A percentile compares a stretch with the other conserved stretches of the same genome.
Conservation (phyloP, 305 asterid species). For the Withania somnifera region DNA sequence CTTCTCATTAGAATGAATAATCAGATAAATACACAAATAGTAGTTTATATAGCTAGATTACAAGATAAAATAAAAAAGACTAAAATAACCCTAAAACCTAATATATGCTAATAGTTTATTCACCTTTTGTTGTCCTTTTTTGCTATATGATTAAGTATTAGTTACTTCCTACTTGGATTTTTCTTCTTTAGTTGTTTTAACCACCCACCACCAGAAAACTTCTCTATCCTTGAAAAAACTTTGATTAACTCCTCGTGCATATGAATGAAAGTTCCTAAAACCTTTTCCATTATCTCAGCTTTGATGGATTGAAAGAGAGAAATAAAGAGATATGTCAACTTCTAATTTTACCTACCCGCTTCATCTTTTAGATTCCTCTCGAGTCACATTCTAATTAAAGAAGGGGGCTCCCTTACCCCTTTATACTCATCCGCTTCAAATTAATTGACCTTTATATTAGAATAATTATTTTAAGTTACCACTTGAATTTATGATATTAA, state of each 20-base stretch:
- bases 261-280: slow-evolving; percentile 29
- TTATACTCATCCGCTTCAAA: too few relatives aligned
- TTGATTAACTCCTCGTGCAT: slow-evolving; percentile 30
- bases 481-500: too few relatives aligned
- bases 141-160: background rate
- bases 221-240: background rate
- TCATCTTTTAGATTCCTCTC: background rate
- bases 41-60: too few relatives aligned
- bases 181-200: background rate
- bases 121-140: background rate
- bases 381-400: slow-evolving; percentile 17
- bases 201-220: slow-evolving; percentile 14
- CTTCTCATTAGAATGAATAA: too few relatives aligned
- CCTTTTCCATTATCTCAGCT: slow-evolving; percentile 31
- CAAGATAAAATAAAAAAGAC: too few relatives aligned
- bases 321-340: slow-evolving; percentile 20
- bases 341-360: slow-evolving; percentile 24
- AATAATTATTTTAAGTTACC: too few relatives aligned
- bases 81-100: too few relatives aligned
- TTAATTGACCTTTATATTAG: too few relatives aligned
- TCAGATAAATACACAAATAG: too few relatives aligned
- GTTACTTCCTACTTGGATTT: background rate
- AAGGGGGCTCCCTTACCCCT: slow-evolving; percentile 29
- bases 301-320: slow-evolving; percentile 16
- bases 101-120: too few relatives aligned